A percentile compares a stretch with the other conserved stretches of the same genome.
Conservation (phyloP, 345 rosid genomes). For the Noccaea caerulescens region DNA sequence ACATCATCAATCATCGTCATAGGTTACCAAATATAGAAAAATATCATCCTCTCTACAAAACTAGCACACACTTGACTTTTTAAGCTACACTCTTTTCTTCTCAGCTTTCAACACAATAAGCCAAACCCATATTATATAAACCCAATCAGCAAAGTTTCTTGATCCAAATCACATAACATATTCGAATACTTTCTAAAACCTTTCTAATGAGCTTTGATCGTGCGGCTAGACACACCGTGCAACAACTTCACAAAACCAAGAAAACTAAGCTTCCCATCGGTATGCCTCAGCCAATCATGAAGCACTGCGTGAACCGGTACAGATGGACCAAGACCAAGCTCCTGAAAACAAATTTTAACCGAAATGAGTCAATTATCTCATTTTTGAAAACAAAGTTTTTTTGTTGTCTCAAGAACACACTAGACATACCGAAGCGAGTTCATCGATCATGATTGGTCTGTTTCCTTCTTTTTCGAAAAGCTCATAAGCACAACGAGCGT, state of each 20-base stretch:
- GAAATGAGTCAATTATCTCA: background rate
- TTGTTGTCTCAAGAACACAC: too few relatives aligned
- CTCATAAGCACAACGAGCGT: conserved; percentile 89
- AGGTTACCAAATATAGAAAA: conserved; percentile 34
- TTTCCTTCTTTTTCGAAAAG: conserved; percentile 94
- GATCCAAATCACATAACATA: conserved; percentile 36
- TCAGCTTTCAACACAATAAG: conserved; percentile 39
- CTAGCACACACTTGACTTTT: conserved; percentile 24
- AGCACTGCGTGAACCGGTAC: conserved; percentile 89
- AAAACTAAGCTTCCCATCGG: conserved; percentile 95
- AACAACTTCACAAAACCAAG: conserved; percentile 86
- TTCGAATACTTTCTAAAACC: conserved; percentile 20
- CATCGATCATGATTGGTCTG: conserved; percentile 85
- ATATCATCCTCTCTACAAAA: conserved; percentile 26
- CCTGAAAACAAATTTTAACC: conserved; percentile 52
- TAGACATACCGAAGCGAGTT: conserved; percentile 61
- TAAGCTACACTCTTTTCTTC: conserved; percentile 33
- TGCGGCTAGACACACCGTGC: conserved; percentile 81
- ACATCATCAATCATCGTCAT: conserved; percentile 34
- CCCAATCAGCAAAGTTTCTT: conserved; percentile 16
- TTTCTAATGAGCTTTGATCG: conserved; percentile 58
- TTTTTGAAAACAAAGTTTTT: background rate
- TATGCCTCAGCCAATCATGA: conserved; percentile 93
- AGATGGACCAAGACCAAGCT: conserved; percentile 88
- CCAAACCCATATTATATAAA: conserved; percentile 29